Evolutionary conservation across 345 rosid species (phyloP), one percentile per base, ranked within the genome.

Genomic region (Balakata baccata): DNA sequence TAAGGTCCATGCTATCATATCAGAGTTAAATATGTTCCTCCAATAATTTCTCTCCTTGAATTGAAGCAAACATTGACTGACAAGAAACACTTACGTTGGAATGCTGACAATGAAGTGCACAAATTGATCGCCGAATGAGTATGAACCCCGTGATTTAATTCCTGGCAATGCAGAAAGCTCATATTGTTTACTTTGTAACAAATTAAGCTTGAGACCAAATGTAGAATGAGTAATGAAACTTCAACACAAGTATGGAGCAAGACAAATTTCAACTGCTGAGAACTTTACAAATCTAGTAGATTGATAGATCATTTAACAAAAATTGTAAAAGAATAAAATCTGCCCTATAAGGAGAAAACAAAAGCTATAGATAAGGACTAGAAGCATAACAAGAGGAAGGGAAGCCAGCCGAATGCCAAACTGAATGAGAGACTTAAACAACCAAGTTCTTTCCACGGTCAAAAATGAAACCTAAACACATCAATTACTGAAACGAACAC

Each of bases 51-150:
- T 29, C 66, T 37, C 38, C 3, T 13, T 0, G 16, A 62, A 61
- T 25, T 16, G 16, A 61, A 16, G n/a, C 38, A 50, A 38, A 11
- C 13, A 64, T 17, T 17, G 17, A n/a, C 1, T 6, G 47, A 69
- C 38, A 20, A 56, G 18, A 64, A 37, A 56, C 67, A 82, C 97
- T 38, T 85, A 96, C 99, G 78, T 62, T 45, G 99, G 99, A 77
- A 96, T 91, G 89, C 86, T 86, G 83, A 96, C 89, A 62, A 87
- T 93, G 85, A 90, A 96, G 79, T 96, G 96, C 81, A 96, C 99
- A 73, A 77, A 96, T 65, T 93, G 97, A 82, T 96, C 96, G 18
- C 99, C 99, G 34, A 81, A 88, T 73, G 86, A 80, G 76, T 77
- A 76, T 2, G 98, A 87, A 71, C 86, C 87, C 72, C 98, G 86